Conservation (phyloP, 495 filamentous ascomycete species). For the Hypoxylon subgilvum region DNA sequence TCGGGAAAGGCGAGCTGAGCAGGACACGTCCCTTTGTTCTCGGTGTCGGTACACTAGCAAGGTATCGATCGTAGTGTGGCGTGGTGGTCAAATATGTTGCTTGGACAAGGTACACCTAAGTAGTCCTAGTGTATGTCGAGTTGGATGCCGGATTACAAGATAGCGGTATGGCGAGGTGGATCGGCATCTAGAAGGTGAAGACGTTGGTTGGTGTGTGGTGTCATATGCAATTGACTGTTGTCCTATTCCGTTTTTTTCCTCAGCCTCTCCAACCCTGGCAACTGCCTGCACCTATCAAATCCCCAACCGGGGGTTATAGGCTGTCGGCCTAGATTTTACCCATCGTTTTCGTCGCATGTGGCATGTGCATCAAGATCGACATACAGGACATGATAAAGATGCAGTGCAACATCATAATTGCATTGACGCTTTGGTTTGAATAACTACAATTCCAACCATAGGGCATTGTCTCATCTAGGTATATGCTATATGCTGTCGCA, state of each 20-base stretch:
- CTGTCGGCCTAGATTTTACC: constrained; percentile 36
- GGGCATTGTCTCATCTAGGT: too few species aligned
- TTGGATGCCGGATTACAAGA: constrained; percentile 3
- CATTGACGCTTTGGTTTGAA: constrained; percentile 9
- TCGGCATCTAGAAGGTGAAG: constrained; percentile 2
- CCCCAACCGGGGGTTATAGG: constrained; percentile 30
- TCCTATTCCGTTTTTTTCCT: constrained; percentile 40
- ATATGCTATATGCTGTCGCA: constrained; percentile 25
- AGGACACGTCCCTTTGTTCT: constrained; percentile 22
- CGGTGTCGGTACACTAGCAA: constrained; percentile 30
- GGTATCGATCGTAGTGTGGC: constrained; percentile 29
- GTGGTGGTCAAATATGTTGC: constrained; percentile 23
- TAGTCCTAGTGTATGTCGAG: constrained; percentile 5
- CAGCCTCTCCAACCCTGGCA: constrained; percentile 30
- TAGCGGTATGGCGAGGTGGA: constrained; percentile 1
- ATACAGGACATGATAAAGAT: too few species aligned
- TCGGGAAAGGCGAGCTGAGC: constrained; percentile 39
- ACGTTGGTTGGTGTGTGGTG: constrained; percentile 36
- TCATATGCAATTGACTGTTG: constrained; percentile 35
- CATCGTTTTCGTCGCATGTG: constrained; percentile 31
- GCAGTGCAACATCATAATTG: background rate
- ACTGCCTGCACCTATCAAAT: constrained; percentile 30
- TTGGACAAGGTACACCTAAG: constrained; percentile 7
- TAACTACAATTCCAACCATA: constrained; percentile 3
- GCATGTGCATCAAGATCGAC: constrained; percentile 25